Evolutionary conservation across 2,329 filamentous ascomycete species (phyloP).

Genomic region (Venturiaceae sp.): DNA sequence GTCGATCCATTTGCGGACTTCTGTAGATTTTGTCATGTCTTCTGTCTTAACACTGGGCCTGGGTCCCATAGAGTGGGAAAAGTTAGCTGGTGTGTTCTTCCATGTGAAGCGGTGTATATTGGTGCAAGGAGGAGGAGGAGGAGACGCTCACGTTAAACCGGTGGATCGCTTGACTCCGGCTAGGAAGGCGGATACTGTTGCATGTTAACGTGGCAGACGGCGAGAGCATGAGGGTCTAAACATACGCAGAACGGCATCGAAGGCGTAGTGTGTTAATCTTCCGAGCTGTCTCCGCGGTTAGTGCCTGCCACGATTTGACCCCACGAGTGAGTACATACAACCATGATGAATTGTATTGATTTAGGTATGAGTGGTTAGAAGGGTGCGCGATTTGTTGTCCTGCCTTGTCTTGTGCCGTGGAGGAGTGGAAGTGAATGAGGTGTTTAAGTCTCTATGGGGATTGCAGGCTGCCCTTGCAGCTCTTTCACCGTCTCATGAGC

Average conservation of each 20-base stretch:
- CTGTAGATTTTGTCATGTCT: constrained; percentile 71
- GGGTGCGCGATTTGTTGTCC: neutral
- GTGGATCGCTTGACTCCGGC: constrained; percentile 97
- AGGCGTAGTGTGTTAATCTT: constrained; percentile 86
- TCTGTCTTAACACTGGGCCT: constrained; percentile 81
- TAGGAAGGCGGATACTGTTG: constrained; percentile 81
- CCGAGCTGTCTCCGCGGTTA: constrained; percentile 42
- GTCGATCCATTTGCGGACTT: constrained; percentile 79
- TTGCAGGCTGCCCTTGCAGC: neutral
- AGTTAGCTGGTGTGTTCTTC: neutral
- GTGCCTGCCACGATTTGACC: neutral
- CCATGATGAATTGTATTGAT: neutral
- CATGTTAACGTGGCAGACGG: constrained; percentile 3
- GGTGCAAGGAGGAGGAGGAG: neutral
- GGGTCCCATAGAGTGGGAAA: constrained; percentile 8
- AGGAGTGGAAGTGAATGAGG: neutral
- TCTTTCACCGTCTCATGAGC: neutral
- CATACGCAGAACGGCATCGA: constrained; percentile 87
- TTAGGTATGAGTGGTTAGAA: neutral
- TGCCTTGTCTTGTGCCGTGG: neutral
- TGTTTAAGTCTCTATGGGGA: neutral
- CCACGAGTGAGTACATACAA: constrained; percentile 1
- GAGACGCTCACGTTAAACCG: constrained; percentile 78
- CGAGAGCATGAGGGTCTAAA: constrained; percentile 17
- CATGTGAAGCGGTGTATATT: neutral